A percentile compares a stretch with the other conserved stretches of the same genome.
These are phyloP conservation scores for Arabis hirsuta DNA, from an alignment of 345 rosid species.

Conservation along the genomic window DNA sequence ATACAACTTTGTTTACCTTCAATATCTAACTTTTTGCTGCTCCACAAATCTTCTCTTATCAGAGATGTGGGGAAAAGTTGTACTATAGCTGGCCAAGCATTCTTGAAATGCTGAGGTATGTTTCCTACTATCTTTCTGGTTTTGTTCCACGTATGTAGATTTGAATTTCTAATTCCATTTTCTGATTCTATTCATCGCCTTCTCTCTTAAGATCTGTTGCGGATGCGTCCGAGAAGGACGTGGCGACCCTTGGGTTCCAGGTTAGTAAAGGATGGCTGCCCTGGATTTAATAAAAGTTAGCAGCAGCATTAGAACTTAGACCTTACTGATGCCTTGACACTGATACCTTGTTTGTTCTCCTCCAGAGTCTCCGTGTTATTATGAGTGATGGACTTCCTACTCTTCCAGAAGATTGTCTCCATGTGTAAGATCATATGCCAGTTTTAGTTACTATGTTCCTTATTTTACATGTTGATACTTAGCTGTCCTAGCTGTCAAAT, in stretches of 20 bases:
- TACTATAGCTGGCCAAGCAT: conserved; percentile 85
- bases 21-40: conserved; percentile 28
- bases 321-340: conserved; percentile 28
- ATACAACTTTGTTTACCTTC: conserved; percentile 19
- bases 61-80: conserved; percentile 95
- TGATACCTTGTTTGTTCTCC: conserved; percentile 43
- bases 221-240: conserved; percentile 92
- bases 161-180: conserved; percentile 17
- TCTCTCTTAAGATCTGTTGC: conserved; percentile 78
- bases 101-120: conserved; percentile 91
- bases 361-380: conserved; percentile 81
- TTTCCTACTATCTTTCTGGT: conserved; percentile 25
- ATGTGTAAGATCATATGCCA: conserved; percentile 63
- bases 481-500: conserved; percentile 19
- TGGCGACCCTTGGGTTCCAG: conserved; percentile 93
- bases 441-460: conserved; percentile 8
- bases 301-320: conserved; percentile 4
- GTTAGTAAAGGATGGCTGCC: conserved; percentile 49
- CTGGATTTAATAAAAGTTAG: conserved; percentile 13
- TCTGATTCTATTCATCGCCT: conserved; percentile 23
- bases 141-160: background rate
- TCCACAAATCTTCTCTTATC: conserved; percentile 36
- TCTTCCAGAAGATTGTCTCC: conserved; percentile 78
- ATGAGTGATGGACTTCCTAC: conserved; percentile 92
- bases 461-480: conserved; percentile 19